A percentile compares a stretch with the other conserved stretches of the same genome.
Evolutionary conservation across 495 filamentous ascomycete species (phyloP).

Genomic region (Sordaria brevicollis): DNA sequence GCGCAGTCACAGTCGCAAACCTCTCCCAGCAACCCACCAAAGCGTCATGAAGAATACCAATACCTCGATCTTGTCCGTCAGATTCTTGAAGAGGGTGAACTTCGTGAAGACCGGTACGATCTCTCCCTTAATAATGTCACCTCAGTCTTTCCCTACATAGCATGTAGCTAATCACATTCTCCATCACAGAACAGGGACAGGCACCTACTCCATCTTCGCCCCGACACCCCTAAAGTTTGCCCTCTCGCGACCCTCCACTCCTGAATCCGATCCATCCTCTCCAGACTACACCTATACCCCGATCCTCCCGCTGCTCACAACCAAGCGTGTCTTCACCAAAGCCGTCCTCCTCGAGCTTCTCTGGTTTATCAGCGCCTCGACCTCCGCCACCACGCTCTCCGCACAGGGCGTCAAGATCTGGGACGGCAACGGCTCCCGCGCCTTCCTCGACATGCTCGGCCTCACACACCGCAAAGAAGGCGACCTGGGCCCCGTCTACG

Average conservation of each 20-base stretch:
- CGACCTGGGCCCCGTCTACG: constrained; percentile 92
- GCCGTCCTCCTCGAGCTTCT: constrained; percentile 89
- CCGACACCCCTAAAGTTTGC: constrained; percentile 77
- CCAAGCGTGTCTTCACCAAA: constrained; percentile 89
- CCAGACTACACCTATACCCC: constrained; percentile 41
- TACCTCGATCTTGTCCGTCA: constrained; percentile 24
- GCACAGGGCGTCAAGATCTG: constrained; percentile 85
- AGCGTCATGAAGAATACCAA: constrained; percentile 20
- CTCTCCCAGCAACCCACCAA: not conserved
- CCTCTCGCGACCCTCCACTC: constrained; percentile 29
- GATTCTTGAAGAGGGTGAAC: constrained; percentile 20
- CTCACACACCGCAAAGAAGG: constrained; percentile 69
- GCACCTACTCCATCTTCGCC: constrained; percentile 80
- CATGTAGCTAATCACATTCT: not conserved
- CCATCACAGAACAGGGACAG: constrained; percentile 68
- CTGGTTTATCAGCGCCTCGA: constrained; percentile 85
- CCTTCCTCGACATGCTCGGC: constrained; percentile 75
- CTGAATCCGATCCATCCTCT: not conserved
- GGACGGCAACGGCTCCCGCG: constrained; percentile 92
- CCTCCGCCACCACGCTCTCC: constrained; percentile 63
- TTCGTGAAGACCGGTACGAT: constrained; percentile 18
- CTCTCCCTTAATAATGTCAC: no score
- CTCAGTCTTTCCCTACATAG: no score
- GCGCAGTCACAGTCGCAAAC: not conserved
- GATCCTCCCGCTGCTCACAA: constrained; percentile 85